Evolutionary conservation across 1,284 basidiomycete species (phyloP).

Genomic region (Malassezia equina): DNA sequence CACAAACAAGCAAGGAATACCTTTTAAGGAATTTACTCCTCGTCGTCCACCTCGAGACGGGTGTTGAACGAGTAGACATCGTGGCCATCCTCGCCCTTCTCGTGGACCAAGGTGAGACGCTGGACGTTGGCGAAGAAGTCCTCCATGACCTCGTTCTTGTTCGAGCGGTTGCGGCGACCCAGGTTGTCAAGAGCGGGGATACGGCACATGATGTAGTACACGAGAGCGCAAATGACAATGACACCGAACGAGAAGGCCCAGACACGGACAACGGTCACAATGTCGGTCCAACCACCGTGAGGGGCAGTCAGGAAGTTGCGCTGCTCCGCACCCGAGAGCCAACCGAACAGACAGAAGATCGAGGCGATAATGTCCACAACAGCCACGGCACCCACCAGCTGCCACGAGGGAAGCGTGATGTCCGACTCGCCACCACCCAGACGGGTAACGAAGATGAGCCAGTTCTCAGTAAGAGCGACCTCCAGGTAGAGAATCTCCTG

Average conservation of each 20-base stretch:
- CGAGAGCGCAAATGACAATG: constrained; percentile 51
- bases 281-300: constrained; percentile 51
- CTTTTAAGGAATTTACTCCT: constrained; percentile 25
- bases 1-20: not conserved
- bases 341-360: constrained; percentile 54
- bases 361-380: constrained; percentile 54
- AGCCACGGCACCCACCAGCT: constrained; percentile 53
- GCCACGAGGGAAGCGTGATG: constrained; percentile 52
- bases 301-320: constrained; percentile 48
- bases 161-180: constrained; percentile 50
- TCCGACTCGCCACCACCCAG: constrained; percentile 46
- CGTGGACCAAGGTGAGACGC: constrained; percentile 54
- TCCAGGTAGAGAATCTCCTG: constrained; percentile 56
- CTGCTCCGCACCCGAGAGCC: constrained; percentile 52
- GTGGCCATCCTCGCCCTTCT: constrained; percentile 44
- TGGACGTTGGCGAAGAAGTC: constrained; percentile 53
- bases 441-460: constrained; percentile 54
- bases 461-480: constrained; percentile 56
- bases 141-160: constrained; percentile 52
- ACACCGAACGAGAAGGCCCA: constrained; percentile 55
- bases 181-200: constrained; percentile 52
- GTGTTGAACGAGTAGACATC: constrained; percentile 45
- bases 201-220: constrained; percentile 50
- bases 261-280: constrained; percentile 54
- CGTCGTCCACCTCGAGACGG: constrained; percentile 44